Conservation (phyloP, 2,329 filamentous ascomycete species). For the Aspergillus udagawae region DNA sequence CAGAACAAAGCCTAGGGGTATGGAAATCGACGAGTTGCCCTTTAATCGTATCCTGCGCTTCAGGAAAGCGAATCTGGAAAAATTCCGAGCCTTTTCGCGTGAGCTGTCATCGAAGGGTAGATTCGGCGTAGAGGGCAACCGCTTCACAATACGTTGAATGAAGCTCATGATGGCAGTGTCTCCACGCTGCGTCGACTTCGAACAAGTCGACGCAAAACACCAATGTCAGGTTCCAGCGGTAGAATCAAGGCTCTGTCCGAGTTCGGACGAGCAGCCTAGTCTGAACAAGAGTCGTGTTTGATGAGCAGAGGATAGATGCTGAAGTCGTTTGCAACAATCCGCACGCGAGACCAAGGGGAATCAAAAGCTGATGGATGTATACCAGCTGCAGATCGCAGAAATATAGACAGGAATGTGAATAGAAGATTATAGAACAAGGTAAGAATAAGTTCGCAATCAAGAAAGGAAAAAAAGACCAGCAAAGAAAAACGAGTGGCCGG, state of each 20-base stretch:
- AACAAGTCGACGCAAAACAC: conserved; percentile 2
- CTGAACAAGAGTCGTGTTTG: background rate
- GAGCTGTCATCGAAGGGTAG: conserved; percentile 46
- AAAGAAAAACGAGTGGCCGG: conserved; percentile 38
- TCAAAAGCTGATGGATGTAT: conserved; percentile 2
- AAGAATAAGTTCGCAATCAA: conserved; percentile 17
- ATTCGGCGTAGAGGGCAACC: conserved; percentile 45
- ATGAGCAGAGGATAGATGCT: background rate
- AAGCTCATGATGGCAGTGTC: conserved; percentile 46
- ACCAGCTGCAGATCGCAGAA: conserved; percentile 1
- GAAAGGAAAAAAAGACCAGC: conserved; percentile 22
- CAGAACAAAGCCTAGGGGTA: conserved; percentile 87
- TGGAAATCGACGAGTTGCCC: conserved; percentile 86
- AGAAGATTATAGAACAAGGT: conserved; percentile 5
- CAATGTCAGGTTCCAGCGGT: conserved; percentile 10
- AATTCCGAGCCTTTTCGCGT: conserved; percentile 39
- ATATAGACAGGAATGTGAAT: conserved; percentile 3
- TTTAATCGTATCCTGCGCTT: conserved; percentile 79
- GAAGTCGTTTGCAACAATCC: conserved; percentile 3
- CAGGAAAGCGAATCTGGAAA: conserved; percentile 70
- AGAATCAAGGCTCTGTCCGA: conserved; percentile 3
- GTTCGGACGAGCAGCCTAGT: background rate
- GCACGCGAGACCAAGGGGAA: conserved; percentile 13
- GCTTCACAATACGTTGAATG: conserved; percentile 51
- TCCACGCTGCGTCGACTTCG: conserved; percentile 19